These are phyloP conservation scores for Pigoraptor vietnamica DNA, from an alignment of 78 protist species.

Conservation along the genomic window DNA sequence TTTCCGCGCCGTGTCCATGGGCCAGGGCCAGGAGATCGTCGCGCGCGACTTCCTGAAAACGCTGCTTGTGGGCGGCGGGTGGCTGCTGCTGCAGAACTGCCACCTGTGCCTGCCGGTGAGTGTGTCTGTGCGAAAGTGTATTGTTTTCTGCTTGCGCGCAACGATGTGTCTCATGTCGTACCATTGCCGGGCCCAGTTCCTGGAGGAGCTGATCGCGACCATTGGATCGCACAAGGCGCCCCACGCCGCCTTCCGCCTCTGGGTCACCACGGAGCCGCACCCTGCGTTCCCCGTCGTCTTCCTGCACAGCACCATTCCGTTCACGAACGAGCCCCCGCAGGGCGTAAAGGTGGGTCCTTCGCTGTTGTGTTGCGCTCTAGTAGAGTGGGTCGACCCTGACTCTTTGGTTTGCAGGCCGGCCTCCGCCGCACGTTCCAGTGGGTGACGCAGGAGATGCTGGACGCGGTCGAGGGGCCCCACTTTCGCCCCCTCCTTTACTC, in stretches of 20 bases:
- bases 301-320: conserved; percentile 66
- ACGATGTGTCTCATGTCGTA: background rate
- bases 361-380: too few species aligned
- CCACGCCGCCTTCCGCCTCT: conserved; percentile 68
- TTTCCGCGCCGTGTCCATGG: conserved; percentile 44
- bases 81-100: conserved; percentile 77
- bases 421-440: conserved; percentile 25
- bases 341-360: conserved; percentile 70
- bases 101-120: conserved; percentile 43
- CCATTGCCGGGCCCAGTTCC: background rate
- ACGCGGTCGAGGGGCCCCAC: too few species aligned
- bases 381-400: too few species aligned
- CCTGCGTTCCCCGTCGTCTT: conserved; percentile 67
- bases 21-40: conserved; percentile 71
- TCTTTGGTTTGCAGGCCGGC: too few species aligned
- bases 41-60: conserved; percentile 42
- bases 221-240: background rate
- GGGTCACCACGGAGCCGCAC: conserved; percentile 73
- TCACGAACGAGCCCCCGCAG: conserved; percentile 82
- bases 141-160: background rate
- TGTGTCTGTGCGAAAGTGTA: background rate
- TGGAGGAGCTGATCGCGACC: background rate
- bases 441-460: too few species aligned
- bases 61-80: conserved; percentile 30
- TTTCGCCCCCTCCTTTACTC: too few species aligned